Base-by-base conservation (phyloP, 1,284 basidiomycete species). In the Ustilago lituana region DNA sequence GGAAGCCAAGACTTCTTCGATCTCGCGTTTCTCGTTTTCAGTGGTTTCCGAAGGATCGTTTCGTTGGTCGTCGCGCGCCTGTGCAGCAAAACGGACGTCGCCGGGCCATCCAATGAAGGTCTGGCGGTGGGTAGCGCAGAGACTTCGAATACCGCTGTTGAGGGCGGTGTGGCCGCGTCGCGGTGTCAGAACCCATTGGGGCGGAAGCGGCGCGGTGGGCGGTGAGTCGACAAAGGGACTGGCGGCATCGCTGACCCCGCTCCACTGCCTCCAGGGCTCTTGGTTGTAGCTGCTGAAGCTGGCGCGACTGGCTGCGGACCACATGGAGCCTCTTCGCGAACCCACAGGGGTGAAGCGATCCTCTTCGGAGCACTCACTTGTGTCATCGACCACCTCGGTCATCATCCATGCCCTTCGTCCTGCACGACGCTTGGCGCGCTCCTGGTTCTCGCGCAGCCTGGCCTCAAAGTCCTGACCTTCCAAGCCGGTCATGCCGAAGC, bases 71-170 rank as follows among this genome's bases (percentile, higher is more conserved):
- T 65, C 49, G 26, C 59, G 55, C 6, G 77, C 74, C 50, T 79
- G 70, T 5, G 52, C 56, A 10, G 74, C 74, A 58, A 77, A 79
- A 43, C 87, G 82, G 61, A 98, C 86, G 73, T 97, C 93, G 35
- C 94, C 95, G 0, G 92, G 92, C 91, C 94, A 96, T 24, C 93
- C 95, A 41, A 98, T 87, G 76, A 97, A 88, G 68, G 96, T 83
- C 84, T 98, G 93, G 69, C 93, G 89, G 82, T 95, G 91, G 0
- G 90, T 90, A 12, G 88, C 84, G 11, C 89, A 87, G 39, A 98
- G 87, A 4, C 90, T 91, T 55, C 89, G 88, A 77, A 98, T 94
- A 32, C 96, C 95, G 45, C 90, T 91, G 72, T 95, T 91, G 90
- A 98, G 93, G 8, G 95, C 95, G 5, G 92, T 89, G 83, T 98